Evolutionary conservation across 2,329 filamentous ascomycete species (phyloP).

Genomic region (Penicillium griseofulvum): DNA sequence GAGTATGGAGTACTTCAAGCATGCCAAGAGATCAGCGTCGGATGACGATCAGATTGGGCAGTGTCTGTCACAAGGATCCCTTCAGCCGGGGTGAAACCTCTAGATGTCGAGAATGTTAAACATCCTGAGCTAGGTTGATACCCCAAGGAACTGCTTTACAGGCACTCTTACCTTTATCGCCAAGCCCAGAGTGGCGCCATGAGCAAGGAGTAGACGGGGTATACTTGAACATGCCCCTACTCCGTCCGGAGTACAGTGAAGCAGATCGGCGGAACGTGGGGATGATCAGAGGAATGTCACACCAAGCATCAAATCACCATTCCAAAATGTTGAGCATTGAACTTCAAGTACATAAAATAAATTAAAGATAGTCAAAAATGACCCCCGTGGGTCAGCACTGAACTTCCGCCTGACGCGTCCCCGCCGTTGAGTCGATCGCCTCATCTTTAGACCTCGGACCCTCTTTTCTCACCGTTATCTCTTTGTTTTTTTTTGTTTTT

Average conservation of each 20-base stretch:
- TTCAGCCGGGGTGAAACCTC: neutral
- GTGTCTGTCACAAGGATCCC: neutral
- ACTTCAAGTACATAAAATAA: neutral
- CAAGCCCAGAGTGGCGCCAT: neutral
- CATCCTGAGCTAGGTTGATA: neutral
- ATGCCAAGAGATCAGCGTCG: conserved; percentile 9
- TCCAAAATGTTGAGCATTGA: neutral
- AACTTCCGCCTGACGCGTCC: neutral
- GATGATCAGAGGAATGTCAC: neutral
- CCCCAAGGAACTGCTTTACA: neutral
- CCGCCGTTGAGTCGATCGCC: neutral
- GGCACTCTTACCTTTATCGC: neutral
- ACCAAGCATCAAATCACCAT: neutral
- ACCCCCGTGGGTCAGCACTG: neutral
- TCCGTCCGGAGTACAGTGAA: neutral
- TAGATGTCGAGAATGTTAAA: neutral
- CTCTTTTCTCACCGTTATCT: neutral
- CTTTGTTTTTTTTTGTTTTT: neutral
- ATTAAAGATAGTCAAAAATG: neutral
- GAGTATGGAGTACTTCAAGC: neutral
- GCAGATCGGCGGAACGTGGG: neutral
- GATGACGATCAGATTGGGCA: neutral
- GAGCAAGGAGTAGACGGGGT: neutral
- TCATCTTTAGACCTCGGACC: neutral
- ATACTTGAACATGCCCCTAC: neutral